phyloP scores from a whole-genome alignment of 345 rosid species.

The Microthlaspi erraticum region DNA sequence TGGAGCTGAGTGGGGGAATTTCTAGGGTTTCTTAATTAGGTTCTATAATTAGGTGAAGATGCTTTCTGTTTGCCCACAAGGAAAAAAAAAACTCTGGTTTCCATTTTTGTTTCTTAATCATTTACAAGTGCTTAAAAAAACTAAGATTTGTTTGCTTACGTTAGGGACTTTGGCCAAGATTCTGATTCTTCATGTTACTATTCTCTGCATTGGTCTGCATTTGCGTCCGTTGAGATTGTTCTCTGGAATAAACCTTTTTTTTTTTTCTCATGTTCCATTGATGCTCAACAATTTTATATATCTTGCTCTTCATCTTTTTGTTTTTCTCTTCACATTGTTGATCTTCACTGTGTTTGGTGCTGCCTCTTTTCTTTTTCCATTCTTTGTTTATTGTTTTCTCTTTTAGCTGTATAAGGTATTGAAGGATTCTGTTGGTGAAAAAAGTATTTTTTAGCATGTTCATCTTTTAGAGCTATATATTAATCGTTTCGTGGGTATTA shows the following conservation, averaged over 20 bases:
- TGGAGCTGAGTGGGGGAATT: constrained; percentile 33
- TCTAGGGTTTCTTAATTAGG: constrained; percentile 21
- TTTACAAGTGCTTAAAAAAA: constrained; percentile 25
- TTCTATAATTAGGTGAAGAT: constrained; percentile 38
- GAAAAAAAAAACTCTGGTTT: constrained; percentile 24
- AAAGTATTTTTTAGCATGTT: constrained; percentile 11
- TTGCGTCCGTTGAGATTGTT: constrained; percentile 57
- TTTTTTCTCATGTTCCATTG: constrained; percentile 19
- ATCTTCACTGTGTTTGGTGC: constrained; percentile 50
- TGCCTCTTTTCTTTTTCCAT: constrained; percentile 38
- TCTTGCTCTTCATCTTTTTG: constrained; percentile 52
- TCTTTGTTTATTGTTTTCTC: constrained; percentile 32
- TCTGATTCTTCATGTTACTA: constrained; percentile 46
- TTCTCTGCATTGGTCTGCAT: constrained; percentile 49
- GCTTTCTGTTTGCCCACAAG: constrained; percentile 36
- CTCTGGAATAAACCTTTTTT: constrained; percentile 55
- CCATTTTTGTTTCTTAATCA: constrained; percentile 34
- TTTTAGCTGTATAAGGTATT: constrained; percentile 36
- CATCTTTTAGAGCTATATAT: background rate
- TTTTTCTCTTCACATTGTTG: constrained; percentile 64
- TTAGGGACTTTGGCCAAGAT: constrained; percentile 27
- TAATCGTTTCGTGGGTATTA: background rate
- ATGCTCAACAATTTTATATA: constrained; percentile 18
- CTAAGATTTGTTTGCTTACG: constrained; percentile 34
- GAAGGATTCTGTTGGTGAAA: constrained; percentile 49